These are phyloP conservation scores for Fusarium sp. DNA, from an alignment of 2,329 filamentous ascomycete genomes.

Conservation along the genomic window DNA sequence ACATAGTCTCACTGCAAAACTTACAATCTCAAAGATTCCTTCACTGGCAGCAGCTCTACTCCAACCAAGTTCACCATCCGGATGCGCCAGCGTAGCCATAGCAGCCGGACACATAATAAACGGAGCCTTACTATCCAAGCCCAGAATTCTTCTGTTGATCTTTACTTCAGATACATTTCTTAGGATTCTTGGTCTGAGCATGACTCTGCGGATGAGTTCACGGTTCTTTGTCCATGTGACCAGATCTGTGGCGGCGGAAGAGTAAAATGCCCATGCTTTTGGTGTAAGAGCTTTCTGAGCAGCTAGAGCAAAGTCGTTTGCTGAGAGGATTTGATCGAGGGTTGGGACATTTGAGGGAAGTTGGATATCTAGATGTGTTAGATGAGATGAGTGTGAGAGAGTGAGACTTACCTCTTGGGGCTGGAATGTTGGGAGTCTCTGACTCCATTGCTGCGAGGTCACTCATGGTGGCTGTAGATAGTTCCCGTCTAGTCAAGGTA, in stretches of 20 bases:
- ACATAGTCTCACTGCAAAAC: not conserved
- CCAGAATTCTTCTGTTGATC: constrained; percentile 66
- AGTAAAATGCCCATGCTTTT: constrained; percentile 78
- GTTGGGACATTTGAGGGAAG: constrained; percentile 32
- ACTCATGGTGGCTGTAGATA: constrained; percentile 33
- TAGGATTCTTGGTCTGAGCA: constrained; percentile 69
- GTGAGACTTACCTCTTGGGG: constrained; percentile 35
- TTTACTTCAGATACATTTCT: constrained; percentile 65
- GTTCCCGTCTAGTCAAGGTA: too few relatives aligned
- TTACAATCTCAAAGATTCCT: constrained; percentile 46
- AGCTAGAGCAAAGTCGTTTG: constrained; percentile 69
- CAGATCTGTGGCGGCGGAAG: constrained; percentile 72
- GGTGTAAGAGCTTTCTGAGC: constrained; percentile 66
- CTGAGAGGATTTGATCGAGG: constrained; percentile 44
- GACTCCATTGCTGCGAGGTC: constrained; percentile 47
- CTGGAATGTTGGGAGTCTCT: constrained; percentile 43
- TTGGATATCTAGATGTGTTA: constrained; percentile 17
- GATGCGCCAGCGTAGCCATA: constrained; percentile 72
- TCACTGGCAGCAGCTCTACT: constrained; percentile 45
- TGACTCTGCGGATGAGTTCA: constrained; percentile 65
- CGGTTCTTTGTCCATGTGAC: constrained; percentile 68
- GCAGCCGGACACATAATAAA: constrained; percentile 74
- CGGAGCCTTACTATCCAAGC: constrained; percentile 62
- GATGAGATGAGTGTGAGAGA: not conserved
- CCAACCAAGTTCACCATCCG: constrained; percentile 67